These are phyloP conservation scores for Talaromyces pinophilus DNA, from an alignment of 2,329 filamentous ascomycete species.

Conservation along the genomic window DNA sequence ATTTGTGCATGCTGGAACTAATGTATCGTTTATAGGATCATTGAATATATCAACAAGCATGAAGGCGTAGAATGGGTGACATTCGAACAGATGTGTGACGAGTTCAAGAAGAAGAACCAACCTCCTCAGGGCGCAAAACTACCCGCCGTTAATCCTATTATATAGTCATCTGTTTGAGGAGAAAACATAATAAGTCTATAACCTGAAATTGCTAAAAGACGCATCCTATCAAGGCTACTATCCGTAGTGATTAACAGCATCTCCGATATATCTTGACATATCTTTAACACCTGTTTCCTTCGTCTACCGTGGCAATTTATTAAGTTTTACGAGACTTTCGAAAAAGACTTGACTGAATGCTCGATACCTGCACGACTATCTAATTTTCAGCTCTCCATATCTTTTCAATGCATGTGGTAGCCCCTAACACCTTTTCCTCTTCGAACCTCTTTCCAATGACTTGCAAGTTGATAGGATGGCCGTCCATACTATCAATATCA, in stretches of 20 bases:
- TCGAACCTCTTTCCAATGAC: constrained; percentile 55
- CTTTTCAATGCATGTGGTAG: constrained; percentile 41
- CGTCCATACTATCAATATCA: constrained; percentile 44
- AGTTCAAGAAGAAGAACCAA: constrained; percentile 67
- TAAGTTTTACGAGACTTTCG: too few species aligned
- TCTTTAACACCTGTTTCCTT: not conserved
- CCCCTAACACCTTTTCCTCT: constrained; percentile 57
- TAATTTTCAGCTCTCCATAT: constrained; percentile 22
- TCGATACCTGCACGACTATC: not conserved
- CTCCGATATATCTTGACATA: too few species aligned
- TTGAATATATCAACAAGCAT: constrained; percentile 67
- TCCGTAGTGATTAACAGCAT: too few species aligned
- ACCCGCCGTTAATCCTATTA: not conserved
- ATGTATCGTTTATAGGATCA: constrained; percentile 46
- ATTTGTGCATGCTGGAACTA: not conserved
- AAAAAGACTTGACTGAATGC: too few species aligned
- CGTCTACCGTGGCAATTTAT: too few species aligned
- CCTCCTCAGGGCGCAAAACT: not conserved
- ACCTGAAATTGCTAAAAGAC: too few species aligned
- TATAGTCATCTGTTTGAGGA: not conserved
- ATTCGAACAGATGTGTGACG: constrained; percentile 70
- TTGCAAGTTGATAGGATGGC: constrained; percentile 56
- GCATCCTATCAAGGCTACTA: too few species aligned
- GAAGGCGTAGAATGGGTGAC: constrained; percentile 52
- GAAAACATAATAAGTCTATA: not conserved